Evolutionary conservation across 495 filamentous ascomycete species (phyloP), one percentile per base, ranked within the genome.

Genomic region (Penicillium cataractarum): DNA sequence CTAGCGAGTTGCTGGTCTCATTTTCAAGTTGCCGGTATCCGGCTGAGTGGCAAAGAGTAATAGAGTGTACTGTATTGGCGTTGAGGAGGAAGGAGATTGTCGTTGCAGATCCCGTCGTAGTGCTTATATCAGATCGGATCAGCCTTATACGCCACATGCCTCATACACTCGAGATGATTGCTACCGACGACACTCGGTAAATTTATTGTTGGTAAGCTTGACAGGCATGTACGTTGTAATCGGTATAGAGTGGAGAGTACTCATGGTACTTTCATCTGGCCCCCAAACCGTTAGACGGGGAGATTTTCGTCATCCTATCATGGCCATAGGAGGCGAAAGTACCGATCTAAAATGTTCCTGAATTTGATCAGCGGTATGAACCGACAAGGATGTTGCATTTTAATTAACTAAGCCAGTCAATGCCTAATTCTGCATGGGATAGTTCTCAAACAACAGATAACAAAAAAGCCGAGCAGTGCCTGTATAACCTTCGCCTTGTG

Each of bases 61-160:
- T 29, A 19, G 4, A 6, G 24, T 39, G 13, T 39, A 39, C 12
- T 39, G 13, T 17, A 6, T 17, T 1, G 24, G 24, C 21, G 24
- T 9, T 8, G 17, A 22, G 8, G 42, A 50, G 12, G 6, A 19
- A 6, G 3, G 24, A 42, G 31, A 56, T 56, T 37, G 19, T 56
- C 26, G 39, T 27, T 10, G 6, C 54, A 6, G 54, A 50, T 50
- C 54, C 22, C 22, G 17, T 17, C 15, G 22, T 56, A 56, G 35
- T 56, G 54, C 54, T 56, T 37, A 56, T 56, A 56, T 56, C 35
- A 42, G 54, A 42, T 19, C 35, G 3, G 46, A 46, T 46, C 19
- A 19, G 40, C 35, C 19, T 7, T 49, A 6, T 21, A 26, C 22
- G 44, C 44, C 44, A 48, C 44, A 19, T 17, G 19, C n/a, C 40